phyloP scores from a whole-genome alignment of 2,329 filamentous ascomycete species.

The Penicillium sp. region DNA sequence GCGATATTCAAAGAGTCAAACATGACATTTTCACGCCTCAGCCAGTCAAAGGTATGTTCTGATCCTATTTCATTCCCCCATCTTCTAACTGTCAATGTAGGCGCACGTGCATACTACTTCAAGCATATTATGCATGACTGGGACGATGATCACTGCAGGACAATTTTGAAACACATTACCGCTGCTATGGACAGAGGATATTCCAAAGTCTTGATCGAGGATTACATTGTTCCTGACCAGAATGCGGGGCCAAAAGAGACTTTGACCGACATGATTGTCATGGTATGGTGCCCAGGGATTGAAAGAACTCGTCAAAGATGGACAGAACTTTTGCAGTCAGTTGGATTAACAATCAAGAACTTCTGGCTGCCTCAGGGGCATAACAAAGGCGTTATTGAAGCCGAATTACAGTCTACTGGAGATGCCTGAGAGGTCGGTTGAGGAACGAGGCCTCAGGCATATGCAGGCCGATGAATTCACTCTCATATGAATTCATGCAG shows the following conservation, averaged over 20 bases:
- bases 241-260: background rate
- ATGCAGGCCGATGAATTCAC: too few relatives aligned
- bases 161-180: background rate
- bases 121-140: background rate
- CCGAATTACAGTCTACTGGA: background rate
- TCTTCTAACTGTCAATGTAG: background rate
- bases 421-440: too few relatives aligned
- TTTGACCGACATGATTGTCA: background rate
- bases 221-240: background rate
- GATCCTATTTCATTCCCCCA: background rate
- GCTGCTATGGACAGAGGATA: background rate
- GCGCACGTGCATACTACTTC: background rate
- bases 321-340: background rate
- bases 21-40: background rate
- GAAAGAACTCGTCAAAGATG: background rate
- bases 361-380: background rate
- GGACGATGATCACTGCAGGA: background rate
- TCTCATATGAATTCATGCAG: too few relatives aligned
- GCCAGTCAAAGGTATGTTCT: background rate
- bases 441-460: too few relatives aligned
- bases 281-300: background rate
- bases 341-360: background rate
- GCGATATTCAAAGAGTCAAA: background rate
- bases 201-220: background rate
- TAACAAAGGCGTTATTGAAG: background rate